These are phyloP conservation scores for Globisporangium alternatum DNA, from an alignment of 352 stramenopile genomes.

Conservation along the genomic window DNA sequence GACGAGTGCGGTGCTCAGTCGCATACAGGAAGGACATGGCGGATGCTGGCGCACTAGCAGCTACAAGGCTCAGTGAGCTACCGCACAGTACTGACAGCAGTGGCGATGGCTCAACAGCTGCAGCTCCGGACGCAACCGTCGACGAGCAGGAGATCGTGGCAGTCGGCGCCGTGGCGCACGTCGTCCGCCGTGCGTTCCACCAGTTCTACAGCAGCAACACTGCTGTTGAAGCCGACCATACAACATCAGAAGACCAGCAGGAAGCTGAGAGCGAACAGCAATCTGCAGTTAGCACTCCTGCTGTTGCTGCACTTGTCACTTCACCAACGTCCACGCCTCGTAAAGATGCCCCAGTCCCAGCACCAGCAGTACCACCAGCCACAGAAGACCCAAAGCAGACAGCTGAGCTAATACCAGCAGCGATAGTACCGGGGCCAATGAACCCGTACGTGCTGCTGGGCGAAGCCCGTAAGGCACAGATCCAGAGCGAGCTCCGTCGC, in stretches of 20 bases:
- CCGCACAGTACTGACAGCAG: background rate
- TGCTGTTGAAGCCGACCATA: background rate
- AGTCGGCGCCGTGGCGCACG: slow-evolving; percentile 67
- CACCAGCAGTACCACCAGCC: background rate
- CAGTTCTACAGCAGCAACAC: slow-evolving; percentile 35
- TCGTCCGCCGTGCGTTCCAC: slow-evolving; percentile 70
- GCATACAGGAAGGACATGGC: background rate
- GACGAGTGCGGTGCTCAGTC: background rate
- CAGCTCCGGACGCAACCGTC: background rate
- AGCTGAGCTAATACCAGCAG: background rate
- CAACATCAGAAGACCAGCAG: background rate
- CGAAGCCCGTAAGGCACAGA: slow-evolving; percentile 32
- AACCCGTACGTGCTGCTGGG: slow-evolving; percentile 39
- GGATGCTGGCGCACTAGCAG: background rate
- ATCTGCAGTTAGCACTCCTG: background rate
- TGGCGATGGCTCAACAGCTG: background rate
- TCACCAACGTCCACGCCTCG: background rate
- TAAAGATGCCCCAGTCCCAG: background rate
- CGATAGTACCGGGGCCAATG: background rate
- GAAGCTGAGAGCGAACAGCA: background rate
- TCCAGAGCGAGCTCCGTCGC: slow-evolving; percentile 25
- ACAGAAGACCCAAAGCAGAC: background rate
- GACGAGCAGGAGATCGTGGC: slow-evolving; percentile 62
- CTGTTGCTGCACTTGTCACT: background rate
- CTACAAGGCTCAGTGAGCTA: background rate